phyloP scores from a whole-genome alignment of 2,329 filamentous ascomycete species.

The Dactylonectria estremocensis region DNA sequence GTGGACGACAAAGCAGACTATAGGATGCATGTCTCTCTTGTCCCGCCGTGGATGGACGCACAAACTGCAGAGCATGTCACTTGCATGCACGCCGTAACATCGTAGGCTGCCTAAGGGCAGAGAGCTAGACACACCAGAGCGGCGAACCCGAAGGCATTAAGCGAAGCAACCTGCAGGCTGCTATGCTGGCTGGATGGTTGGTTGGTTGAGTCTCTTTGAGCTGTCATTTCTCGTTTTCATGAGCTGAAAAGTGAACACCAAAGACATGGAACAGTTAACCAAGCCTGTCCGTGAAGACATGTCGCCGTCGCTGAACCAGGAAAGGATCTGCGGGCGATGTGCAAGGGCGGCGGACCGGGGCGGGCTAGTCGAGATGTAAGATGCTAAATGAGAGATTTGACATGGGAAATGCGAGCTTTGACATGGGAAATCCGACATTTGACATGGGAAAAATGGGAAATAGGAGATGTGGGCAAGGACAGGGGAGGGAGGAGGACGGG shows the following conservation, averaged over 20 bases:
- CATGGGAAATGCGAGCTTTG: conserved; percentile 22
- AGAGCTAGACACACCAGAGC: conserved; percentile 10
- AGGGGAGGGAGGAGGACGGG: neutral
- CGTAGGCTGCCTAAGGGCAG: conserved; percentile 1
- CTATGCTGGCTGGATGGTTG: neutral
- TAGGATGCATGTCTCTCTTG: conserved; percentile 22
- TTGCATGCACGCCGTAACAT: conserved; percentile 2
- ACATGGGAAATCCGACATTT: conserved; percentile 20
- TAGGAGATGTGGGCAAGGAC: neutral
- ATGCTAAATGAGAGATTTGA: conserved; percentile 7
- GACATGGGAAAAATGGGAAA: neutral
- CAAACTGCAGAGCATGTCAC: neutral
- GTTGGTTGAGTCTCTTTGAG: neutral
- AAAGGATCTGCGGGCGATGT: conserved; percentile 8
- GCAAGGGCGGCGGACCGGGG: neutral
- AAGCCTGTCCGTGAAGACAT: neutral
- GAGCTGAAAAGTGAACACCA: neutral
- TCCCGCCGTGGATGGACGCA: conserved; percentile 2
- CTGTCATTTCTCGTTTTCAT: neutral
- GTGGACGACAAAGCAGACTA: neutral
- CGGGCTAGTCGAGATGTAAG: conserved; percentile 5
- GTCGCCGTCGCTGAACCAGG: neutral
- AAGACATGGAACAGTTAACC: neutral
- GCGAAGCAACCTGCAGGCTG: conserved; percentile 13
- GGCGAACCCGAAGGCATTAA: conserved; percentile 8